Conservation (phyloP, 1,284 basidiomycete species). For the Pterulicium gracile region DNA sequence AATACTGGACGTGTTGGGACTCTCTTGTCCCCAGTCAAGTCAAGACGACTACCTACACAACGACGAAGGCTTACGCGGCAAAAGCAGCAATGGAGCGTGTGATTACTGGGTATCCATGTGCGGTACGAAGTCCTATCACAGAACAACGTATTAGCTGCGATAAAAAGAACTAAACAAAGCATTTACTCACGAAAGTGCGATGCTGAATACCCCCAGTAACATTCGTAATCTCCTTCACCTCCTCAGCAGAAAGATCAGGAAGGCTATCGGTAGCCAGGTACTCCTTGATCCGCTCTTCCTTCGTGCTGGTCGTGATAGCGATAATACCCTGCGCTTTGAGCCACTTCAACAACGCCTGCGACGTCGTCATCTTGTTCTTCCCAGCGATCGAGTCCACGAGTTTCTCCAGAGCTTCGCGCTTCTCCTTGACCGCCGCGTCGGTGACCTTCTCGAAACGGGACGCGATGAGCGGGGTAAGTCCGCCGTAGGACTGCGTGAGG, state of each 20-base stretch:
- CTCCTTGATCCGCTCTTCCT: constrained; percentile 56
- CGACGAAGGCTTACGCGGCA: too few species aligned
- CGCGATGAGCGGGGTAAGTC: constrained; percentile 22
- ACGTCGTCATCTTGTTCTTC: constrained; percentile 29
- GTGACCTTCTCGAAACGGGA: constrained; percentile 56
- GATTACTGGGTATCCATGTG: too few species aligned
- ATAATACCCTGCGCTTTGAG: constrained; percentile 43
- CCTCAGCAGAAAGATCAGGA: constrained; percentile 47
- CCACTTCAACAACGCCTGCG: constrained; percentile 55
- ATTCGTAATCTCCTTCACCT: too few species aligned
- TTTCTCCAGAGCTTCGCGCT: constrained; percentile 48
- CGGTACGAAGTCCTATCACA: too few species aligned
- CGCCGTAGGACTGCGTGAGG: constrained; percentile 12
- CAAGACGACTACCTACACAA: too few species aligned
- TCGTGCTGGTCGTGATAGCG: constrained; percentile 53
- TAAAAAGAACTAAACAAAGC: too few species aligned
- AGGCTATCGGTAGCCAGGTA: constrained; percentile 45
- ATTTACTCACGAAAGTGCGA: too few species aligned
- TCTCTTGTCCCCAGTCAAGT: too few species aligned
- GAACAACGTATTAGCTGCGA: too few species aligned
- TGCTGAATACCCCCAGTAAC: too few species aligned
- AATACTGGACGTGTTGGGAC: too few species aligned
- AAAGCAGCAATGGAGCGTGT: too few species aligned
- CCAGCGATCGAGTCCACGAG: constrained; percentile 36
- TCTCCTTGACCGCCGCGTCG: constrained; percentile 57